phyloP scores from a whole-genome alignment of 495 filamentous ascomycete species.

The Aspergillus panamensis region DNA sequence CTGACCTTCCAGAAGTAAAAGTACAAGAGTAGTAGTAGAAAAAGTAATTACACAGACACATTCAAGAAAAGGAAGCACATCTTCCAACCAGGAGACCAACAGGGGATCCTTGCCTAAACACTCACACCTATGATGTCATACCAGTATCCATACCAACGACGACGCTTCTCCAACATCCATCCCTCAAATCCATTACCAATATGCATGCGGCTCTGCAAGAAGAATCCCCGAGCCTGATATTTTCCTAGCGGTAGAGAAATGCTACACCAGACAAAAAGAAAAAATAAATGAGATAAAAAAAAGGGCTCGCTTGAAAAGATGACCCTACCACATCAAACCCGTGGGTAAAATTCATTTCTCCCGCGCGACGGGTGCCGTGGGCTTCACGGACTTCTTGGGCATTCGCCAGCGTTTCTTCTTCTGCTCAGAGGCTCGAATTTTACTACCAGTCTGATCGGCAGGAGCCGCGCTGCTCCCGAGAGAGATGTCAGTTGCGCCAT shows the following conservation, averaged over 20 bases:
- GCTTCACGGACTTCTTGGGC: not conserved
- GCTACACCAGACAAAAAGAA: not conserved
- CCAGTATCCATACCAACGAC: not conserved
- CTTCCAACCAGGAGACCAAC: not conserved
- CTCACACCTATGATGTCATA: not conserved
- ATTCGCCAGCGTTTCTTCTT: not conserved
- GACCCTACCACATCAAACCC: not conserved
- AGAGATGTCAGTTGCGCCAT: conserved; percentile 21
- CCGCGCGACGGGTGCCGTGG: not conserved
- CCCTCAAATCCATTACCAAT: too few relatives aligned
- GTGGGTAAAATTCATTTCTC: not conserved
- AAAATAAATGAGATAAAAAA: not conserved
- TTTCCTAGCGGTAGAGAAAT: not conserved
- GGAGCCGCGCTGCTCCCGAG: conserved; percentile 1
- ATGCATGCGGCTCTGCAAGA: too few relatives aligned
- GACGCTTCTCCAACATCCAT: too few relatives aligned
- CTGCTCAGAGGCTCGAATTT: not conserved
- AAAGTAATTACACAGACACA: not conserved
- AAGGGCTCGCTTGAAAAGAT: not conserved
- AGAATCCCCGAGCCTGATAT: not conserved
- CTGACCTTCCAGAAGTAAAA: not conserved
- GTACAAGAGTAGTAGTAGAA: not conserved
- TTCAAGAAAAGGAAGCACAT: not conserved
- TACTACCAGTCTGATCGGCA: not conserved
- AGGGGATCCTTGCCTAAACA: not conserved